Conservation (phyloP, 2,329 filamentous ascomycete species). For the Stagonosporopsis chrysanthemi region DNA sequence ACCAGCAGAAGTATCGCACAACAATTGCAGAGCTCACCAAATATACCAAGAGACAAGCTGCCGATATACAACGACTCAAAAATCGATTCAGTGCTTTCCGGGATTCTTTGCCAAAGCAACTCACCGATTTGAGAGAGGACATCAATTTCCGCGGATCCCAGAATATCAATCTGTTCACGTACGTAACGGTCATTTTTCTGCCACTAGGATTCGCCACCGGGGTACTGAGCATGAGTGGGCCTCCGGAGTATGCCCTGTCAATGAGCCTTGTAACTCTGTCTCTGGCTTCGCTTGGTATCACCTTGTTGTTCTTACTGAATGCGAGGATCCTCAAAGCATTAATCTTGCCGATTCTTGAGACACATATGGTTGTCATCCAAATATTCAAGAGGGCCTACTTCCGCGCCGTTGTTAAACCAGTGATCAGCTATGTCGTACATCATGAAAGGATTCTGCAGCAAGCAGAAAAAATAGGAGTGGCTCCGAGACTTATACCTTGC, state of each 20-base stretch:
- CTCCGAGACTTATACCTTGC: too few relatives aligned
- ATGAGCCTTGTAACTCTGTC: background rate
- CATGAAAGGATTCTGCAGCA: too few relatives aligned
- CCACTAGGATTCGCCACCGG: background rate
- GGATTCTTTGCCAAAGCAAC: background rate
- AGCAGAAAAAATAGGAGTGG: too few relatives aligned
- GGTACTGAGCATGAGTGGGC: background rate
- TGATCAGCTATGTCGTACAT: too few relatives aligned
- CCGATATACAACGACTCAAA: background rate
- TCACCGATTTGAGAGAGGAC: background rate
- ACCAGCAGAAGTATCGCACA: background rate
- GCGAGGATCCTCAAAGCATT: background rate
- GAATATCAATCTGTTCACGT: conserved; percentile 1
- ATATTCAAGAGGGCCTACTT: too few relatives aligned
- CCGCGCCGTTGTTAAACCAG: too few relatives aligned
- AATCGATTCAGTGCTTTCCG: background rate
- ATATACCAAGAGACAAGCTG: background rate
- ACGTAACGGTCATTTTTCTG: background rate
- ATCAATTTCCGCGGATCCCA: background rate
- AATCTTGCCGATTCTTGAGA: too few relatives aligned
- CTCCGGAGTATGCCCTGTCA: background rate
- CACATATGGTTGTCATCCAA: too few relatives aligned
- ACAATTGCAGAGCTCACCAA: background rate
- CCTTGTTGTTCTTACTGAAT: background rate
- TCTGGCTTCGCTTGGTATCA: background rate